Conservation (phyloP, 495 filamentous ascomycete genomes). For the Tuber umbilicatum region DNA sequence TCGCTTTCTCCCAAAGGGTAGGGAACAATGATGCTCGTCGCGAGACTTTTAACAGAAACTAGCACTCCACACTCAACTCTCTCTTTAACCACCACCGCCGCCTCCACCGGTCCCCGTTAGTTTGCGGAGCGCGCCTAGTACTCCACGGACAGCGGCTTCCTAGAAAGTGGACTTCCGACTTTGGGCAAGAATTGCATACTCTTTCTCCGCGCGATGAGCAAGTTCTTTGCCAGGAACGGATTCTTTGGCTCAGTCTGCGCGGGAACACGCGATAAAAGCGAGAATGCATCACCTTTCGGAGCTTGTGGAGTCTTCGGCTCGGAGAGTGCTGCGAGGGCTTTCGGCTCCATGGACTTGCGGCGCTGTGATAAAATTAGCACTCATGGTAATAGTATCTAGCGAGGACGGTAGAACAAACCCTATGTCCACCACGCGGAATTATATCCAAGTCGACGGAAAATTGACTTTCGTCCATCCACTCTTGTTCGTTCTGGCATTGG, state of each 20-base stretch:
- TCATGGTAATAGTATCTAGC: slow-evolving; percentile 50
- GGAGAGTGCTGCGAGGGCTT: slow-evolving; percentile 59
- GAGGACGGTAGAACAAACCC: slow-evolving; percentile 20
- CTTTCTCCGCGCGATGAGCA: slow-evolving; percentile 71
- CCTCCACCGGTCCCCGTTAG: background rate
- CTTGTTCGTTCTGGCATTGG: slow-evolving; percentile 49
- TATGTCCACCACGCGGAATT: slow-evolving; percentile 37
- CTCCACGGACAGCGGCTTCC: background rate
- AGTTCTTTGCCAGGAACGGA: slow-evolving; percentile 53
- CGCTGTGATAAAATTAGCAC: slow-evolving; percentile 65
- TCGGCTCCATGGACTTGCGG: slow-evolving; percentile 88
- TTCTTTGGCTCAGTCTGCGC: slow-evolving; percentile 51
- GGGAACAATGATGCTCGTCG: background rate
- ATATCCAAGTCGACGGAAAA: slow-evolving; percentile 44
- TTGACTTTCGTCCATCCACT: slow-evolving; percentile 67
- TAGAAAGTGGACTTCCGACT: slow-evolving; percentile 62
- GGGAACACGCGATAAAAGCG: slow-evolving; percentile 49
- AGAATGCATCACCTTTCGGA: slow-evolving; percentile 32
- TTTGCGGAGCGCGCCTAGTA: background rate
- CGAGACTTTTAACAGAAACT: background rate
- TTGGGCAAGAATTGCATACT: slow-evolving; percentile 76
- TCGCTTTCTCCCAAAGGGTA: background rate
- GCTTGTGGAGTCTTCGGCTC: slow-evolving; percentile 37
- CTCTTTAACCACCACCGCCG: background rate
- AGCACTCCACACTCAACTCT: background rate